These are phyloP conservation scores for Geranomyces variabilis DNA, from an alignment of 192 early-diverging fungal genomes.

Conservation along the genomic window DNA sequence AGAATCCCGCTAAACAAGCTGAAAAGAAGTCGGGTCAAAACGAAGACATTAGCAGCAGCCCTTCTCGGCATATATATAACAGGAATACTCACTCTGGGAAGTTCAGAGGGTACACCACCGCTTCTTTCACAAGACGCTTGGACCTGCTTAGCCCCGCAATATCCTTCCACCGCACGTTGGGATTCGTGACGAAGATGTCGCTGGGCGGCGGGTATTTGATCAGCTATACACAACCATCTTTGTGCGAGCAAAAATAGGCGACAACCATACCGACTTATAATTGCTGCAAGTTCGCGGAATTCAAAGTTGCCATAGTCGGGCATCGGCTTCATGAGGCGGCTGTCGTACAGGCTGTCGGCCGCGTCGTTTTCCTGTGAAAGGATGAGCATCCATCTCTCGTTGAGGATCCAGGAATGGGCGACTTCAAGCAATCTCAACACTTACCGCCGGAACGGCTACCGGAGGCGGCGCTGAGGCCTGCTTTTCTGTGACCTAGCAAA, in stretches of 20 bases:
- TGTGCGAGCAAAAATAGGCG: constrained; percentile 12
- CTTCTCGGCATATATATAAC: not conserved
- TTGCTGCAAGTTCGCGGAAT: constrained; percentile 37
- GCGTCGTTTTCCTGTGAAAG: constrained; percentile 1
- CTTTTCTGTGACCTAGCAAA: not conserved
- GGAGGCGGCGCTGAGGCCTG: not conserved
- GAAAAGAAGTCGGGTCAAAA: not conserved
- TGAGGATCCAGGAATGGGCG: too few relatives aligned
- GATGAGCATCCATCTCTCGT: not conserved
- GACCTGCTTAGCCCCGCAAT: constrained; percentile 53
- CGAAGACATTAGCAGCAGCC: too few relatives aligned
- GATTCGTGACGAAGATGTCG: constrained; percentile 58
- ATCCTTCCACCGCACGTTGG: constrained; percentile 52
- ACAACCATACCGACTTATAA: not conserved
- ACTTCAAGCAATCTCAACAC: too few relatives aligned
- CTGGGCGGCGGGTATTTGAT: constrained; percentile 9
- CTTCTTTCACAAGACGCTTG: constrained; percentile 56
- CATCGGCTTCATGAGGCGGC: constrained; percentile 53
- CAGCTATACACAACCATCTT: too few relatives aligned
- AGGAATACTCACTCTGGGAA: constrained; percentile 53
- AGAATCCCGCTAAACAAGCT: constrained; percentile 56
- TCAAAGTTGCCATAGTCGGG: constrained; percentile 52
- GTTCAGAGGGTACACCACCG: constrained; percentile 56
- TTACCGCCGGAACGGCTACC: too few relatives aligned
- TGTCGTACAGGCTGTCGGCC: constrained; percentile 21